Percentiles rank a stretch among this genome's conserved stretches.
Conservation (phyloP, 73 alveolate species). For the Paramecium tetraurelia region DNA sequence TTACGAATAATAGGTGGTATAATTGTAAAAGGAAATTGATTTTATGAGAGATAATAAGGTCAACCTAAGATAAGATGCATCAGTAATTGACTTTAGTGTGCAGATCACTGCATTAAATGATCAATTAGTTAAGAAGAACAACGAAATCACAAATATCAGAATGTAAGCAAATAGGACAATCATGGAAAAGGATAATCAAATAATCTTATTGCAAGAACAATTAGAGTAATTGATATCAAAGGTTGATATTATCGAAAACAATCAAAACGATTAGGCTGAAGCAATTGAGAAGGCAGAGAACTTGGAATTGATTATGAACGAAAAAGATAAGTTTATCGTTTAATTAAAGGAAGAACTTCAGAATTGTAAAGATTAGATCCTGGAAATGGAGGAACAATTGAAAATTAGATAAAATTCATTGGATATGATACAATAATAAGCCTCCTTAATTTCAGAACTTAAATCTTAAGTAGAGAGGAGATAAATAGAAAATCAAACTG, state of each 20-base stretch:
- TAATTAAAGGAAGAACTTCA: not conserved
- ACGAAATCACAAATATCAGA: not conserved
- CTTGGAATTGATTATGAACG: not conserved
- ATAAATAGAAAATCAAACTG: not conserved
- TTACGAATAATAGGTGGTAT: not conserved
- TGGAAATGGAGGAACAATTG: not conserved
- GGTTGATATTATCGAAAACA: not conserved
- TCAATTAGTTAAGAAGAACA: not conserved
- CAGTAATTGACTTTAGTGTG: conserved; percentile 6
- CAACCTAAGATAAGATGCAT: not conserved
- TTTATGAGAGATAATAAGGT: not conserved
- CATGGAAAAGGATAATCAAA: conserved; percentile 1
- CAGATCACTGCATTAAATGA: not conserved
- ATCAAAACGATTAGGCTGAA: not conserved
- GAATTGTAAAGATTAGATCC: not conserved
- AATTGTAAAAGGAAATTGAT: not conserved
- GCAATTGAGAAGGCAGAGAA: not conserved
- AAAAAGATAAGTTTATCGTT: not conserved
- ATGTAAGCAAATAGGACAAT: not conserved
- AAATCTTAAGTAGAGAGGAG: not conserved
- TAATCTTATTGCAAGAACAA: not conserved
- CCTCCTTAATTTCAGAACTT: not conserved
- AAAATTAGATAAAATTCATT: not conserved
- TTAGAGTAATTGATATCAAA: not conserved
- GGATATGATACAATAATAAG: not conserved